Base-by-base conservation (phyloP, 225 moss, liverwort and hornwort genomes). In the Bryum argenteum region DNA sequence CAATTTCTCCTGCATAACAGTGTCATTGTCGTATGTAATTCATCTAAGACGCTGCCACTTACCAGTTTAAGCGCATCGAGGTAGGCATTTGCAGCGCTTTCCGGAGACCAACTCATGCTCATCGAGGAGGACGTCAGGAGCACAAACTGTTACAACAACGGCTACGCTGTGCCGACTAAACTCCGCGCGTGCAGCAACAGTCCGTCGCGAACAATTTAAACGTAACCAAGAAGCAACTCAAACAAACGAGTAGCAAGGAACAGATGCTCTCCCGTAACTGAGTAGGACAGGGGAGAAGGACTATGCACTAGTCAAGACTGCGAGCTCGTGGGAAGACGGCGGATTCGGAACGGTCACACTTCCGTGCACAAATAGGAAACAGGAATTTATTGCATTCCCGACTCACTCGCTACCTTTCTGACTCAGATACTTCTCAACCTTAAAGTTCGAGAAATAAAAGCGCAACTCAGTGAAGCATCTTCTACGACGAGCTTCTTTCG, bases 91-190 rank as follows among this genome's bases (percentile, higher is more conserved):
- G 92, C 83, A 17, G 95, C 95, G 76, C 90, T 83, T 71, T 90
- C 89, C 14, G 90, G 92, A 42, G 87, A 92, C 95, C 95, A 95
- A 52, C 85, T 86, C 95, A 95, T 95, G 54, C 75, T 79, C 73
- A 68, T 68, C 58, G 54, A 58, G 11, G 54, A 53, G 67, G 42
- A 79, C 44, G 68, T 53, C 61, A 61, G 68, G 42, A 54, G 61
- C 12, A 26, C 43, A 58, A 54, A 16, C 61, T 61, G 61, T 53
- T 41, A 39, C 61, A 52, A 50, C 28, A 68, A 33, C 19, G 67
- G 28, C 43, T 28, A 21, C 41, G 11, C 43, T 61, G 61, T 9
- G 68, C 54, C 42, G 16, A 53, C 43, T 26, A 8, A 2, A 19
- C 26, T 53, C 42, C 54, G 68, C 20, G 33, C 20, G 61, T 52